phyloP scores from a whole-genome alignment of 2,329 filamentous ascomycete species.

The Colletotrichum sp. region DNA sequence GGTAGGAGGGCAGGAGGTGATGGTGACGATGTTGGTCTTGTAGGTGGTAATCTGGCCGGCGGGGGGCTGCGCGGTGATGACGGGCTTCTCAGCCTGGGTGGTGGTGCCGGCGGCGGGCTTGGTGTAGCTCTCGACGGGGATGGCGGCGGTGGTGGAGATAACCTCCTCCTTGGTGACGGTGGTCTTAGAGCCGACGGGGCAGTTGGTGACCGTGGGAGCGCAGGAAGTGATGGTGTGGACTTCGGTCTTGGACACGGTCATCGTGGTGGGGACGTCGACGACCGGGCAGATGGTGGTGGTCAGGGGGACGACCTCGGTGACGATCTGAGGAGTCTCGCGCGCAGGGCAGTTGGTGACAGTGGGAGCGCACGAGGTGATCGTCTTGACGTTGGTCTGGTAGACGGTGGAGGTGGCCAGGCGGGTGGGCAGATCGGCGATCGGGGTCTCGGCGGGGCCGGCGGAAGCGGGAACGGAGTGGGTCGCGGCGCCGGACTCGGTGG shows the following conservation, averaged over 20 bases:
- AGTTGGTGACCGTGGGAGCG: conserved; percentile 26
- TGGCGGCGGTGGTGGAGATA: background rate
- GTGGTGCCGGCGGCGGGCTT: background rate
- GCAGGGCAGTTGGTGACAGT: conserved; percentile 13
- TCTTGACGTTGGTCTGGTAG: conserved; percentile 18
- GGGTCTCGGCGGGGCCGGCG: background rate
- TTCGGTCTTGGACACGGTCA: conserved; percentile 26
- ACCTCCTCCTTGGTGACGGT: conserved; percentile 16
- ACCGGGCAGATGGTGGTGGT: conserved; percentile 51
- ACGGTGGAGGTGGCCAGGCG: conserved; percentile 20
- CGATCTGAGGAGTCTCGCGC: conserved; percentile 1
- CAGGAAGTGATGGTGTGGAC: conserved; percentile 34
- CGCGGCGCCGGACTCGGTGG: background rate
- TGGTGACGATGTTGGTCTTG: conserved; percentile 53
- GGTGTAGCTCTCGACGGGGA: conserved; percentile 18
- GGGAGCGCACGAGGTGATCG: conserved; percentile 21
- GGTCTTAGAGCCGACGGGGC: conserved; percentile 21
- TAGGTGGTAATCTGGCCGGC: conserved; percentile 33
- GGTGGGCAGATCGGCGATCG: background rate
- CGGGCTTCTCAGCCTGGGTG: background rate
- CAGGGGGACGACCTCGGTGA: conserved; percentile 38
- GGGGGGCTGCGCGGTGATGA: background rate
- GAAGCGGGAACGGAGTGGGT: background rate
- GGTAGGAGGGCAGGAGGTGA: conserved; percentile 59
- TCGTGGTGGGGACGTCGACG: conserved; percentile 23